A percentile compares a stretch with the other conserved stretches of the same genome.
These are phyloP conservation scores for Graphiopsis chlorocephala DNA, from an alignment of 2,329 filamentous ascomycete genomes.

Conservation along the genomic window DNA sequence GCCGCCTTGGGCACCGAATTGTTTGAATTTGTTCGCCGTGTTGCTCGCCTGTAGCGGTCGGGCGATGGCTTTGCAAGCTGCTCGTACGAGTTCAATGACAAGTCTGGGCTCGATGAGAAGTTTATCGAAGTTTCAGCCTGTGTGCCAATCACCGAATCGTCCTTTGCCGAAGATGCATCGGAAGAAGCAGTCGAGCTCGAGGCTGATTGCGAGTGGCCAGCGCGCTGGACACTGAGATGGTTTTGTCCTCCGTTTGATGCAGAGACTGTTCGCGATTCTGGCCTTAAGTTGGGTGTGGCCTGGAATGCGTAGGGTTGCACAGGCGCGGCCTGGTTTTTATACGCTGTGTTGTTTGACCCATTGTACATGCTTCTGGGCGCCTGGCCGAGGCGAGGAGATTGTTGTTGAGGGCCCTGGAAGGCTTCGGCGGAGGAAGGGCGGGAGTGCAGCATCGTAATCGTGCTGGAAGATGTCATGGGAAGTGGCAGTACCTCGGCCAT, in stretches of 20 bases:
- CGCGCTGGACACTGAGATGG: conserved; percentile 16
- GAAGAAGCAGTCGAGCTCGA: conserved; percentile 50
- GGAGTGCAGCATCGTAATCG: conserved; percentile 50
- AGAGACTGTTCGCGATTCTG: conserved; percentile 56
- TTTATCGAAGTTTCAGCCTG: conserved; percentile 42
- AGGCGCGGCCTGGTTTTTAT: conserved; percentile 44
- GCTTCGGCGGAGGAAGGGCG: conserved; percentile 45
- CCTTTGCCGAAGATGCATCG: conserved; percentile 39
- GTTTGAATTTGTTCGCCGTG: conserved; percentile 48
- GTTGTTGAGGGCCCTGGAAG: conserved; percentile 40
- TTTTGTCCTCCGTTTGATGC: conserved; percentile 44
- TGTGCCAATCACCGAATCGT: conserved; percentile 34
- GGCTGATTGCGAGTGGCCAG: conserved; percentile 33
- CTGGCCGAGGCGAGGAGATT: conserved; percentile 39
- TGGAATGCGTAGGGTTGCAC: conserved; percentile 52
- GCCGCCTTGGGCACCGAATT: conserved; percentile 33
- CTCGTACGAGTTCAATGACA: conserved; percentile 55
- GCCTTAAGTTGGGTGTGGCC: conserved; percentile 53
- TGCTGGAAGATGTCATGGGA: conserved; percentile 45
- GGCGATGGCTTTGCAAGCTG: conserved; percentile 66
- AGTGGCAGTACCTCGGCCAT: conserved; percentile 49
- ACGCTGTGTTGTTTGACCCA: conserved; percentile 39
- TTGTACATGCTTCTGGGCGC: conserved; percentile 45
- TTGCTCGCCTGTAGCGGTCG: conserved; percentile 73
- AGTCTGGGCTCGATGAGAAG: conserved; percentile 52